Evolutionary conservation across 108 stramenopile genomes (phyloP).

Genomic region (Pinguiococcus pyrenoidosus): DNA sequence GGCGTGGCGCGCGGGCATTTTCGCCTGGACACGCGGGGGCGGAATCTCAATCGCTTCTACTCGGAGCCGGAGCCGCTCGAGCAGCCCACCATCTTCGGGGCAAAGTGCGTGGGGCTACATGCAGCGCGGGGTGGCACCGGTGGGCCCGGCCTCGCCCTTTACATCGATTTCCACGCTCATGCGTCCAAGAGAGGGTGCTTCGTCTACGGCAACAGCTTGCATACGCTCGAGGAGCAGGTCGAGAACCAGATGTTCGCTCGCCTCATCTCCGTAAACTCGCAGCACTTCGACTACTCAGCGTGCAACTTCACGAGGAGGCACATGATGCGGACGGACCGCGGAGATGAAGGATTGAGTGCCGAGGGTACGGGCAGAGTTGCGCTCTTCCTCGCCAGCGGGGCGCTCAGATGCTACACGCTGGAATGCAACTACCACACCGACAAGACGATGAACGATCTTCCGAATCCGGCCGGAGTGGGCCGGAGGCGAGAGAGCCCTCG

Average conservation of each 20-base stretch:
- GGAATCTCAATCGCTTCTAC: slow-evolving; percentile 52
- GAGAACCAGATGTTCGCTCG: slow-evolving; percentile 40
- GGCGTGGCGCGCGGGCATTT: slow-evolving; percentile 48
- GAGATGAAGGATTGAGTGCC: slow-evolving; percentile 36
- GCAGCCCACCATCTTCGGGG: slow-evolving; percentile 31
- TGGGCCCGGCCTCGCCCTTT: slow-evolving; percentile 1
- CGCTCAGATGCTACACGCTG: slow-evolving; percentile 41
- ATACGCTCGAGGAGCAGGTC: slow-evolving; percentile 22
- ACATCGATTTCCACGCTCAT: slow-evolving; percentile 53
- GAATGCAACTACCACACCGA: slow-evolving; percentile 56
- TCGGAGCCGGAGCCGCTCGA: slow-evolving; percentile 11
- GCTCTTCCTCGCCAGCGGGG: slow-evolving; percentile 25
- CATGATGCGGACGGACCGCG: slow-evolving; percentile 39
- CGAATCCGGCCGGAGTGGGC: background rate
- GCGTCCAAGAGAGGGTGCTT: slow-evolving; percentile 50
- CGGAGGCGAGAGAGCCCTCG: background rate
- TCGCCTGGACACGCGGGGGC: slow-evolving; percentile 40
- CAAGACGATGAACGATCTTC: background rate
- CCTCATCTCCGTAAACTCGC: slow-evolving; percentile 32
- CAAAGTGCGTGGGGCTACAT: slow-evolving; percentile 21
- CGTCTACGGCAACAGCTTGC: slow-evolving; percentile 47
- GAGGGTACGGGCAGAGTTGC: slow-evolving; percentile 45
- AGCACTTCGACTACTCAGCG: slow-evolving; percentile 40
- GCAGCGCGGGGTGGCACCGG: slow-evolving; percentile 10
- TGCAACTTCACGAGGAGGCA: slow-evolving; percentile 40